Evolutionary conservation across 1,139 yeast genomes (phyloP), one percentile per base, ranked within the genome.

Genomic region (Kodamaea arcana): DNA sequence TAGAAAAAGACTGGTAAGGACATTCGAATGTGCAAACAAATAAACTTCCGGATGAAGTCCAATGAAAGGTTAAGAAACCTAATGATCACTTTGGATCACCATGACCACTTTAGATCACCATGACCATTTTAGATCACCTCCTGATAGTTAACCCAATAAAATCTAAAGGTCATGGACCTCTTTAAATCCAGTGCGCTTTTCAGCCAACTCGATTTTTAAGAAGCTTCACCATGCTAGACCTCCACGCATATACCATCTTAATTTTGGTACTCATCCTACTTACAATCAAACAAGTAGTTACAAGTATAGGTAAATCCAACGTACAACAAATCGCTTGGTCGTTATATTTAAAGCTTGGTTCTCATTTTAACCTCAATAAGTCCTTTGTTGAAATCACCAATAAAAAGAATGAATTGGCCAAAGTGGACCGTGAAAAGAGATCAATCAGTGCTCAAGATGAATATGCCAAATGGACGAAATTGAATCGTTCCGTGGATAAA

Each of bases 391-490:
- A 62, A 32, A 61, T 77, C 32, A 56, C 65, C 7, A 42, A 43
- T 2, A 63, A 72, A 40, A 66, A 72, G 39, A 47, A 52, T 7
- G 75, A 81, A 46, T 74, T 82, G 31, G 52, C 58, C 7, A 57
- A 61, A 17, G 52, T 80, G 18, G 65, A 73, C 44, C 64, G 62
- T 11, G 77, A 81, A 46, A 73, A 88, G 43, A 65, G 77, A 30
- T 51, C 71, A 7, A 74, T 90, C 12, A 78, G 88, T 42, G 94
- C 97, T 4, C 97, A 90, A 57, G 97, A 92, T 54, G 81, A 92
- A 50, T 92, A 90, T 57, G 97, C 97, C 31, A 81, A 76, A 50
- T 92, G 98, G 98, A 94, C 97, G 3, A 87, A 87, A 56, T 70
- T 90, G 44, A 90, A 87, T 50, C 73, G 98, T 33, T 75, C 73